Conservation (phyloP, 1,284 basidiomycete genomes). For the Butyriboletus appendiculatus region DNA sequence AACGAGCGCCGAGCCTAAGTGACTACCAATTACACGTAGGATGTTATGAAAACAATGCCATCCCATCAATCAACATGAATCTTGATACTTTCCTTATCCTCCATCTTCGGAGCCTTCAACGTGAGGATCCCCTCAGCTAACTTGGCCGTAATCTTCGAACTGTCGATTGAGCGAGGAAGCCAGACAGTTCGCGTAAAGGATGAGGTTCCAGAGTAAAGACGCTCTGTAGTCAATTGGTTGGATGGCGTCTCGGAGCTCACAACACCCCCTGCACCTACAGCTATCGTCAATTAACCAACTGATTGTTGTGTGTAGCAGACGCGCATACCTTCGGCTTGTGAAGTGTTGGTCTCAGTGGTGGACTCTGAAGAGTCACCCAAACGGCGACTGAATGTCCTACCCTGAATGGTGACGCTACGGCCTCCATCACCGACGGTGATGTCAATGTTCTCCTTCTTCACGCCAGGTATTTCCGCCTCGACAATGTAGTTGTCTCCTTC, state of each 20-base stretch:
- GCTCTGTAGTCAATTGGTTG: conserved; percentile 57
- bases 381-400: conserved; percentile 46
- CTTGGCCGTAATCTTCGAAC: conserved; percentile 59
- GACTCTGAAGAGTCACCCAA: conserved; percentile 24
- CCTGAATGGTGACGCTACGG: conserved; percentile 70
- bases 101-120: conserved; percentile 58
- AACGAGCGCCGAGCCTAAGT: neutral
- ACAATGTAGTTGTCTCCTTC: conserved; percentile 64
- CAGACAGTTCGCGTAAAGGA: conserved; percentile 68
- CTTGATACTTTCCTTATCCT: conserved; percentile 47
- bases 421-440: conserved; percentile 70
- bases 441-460: conserved; percentile 75
- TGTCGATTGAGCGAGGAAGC: conserved; percentile 65
- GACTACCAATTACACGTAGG: neutral
- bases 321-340: conserved; percentile 19
- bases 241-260: conserved; percentile 37
- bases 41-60: neutral
- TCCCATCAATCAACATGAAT: conserved; percentile 23
- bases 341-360: conserved; percentile 7
- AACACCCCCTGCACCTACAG: conserved; percentile 25
- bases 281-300: neutral
- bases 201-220: conserved; percentile 53
- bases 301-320: neutral
- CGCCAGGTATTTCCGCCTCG: conserved; percentile 76
- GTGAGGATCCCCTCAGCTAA: conserved; percentile 70